Evolutionary conservation across 2,329 filamentous ascomycete genomes (phyloP).

Genomic region (Teratosphaeria zuluensis): DNA sequence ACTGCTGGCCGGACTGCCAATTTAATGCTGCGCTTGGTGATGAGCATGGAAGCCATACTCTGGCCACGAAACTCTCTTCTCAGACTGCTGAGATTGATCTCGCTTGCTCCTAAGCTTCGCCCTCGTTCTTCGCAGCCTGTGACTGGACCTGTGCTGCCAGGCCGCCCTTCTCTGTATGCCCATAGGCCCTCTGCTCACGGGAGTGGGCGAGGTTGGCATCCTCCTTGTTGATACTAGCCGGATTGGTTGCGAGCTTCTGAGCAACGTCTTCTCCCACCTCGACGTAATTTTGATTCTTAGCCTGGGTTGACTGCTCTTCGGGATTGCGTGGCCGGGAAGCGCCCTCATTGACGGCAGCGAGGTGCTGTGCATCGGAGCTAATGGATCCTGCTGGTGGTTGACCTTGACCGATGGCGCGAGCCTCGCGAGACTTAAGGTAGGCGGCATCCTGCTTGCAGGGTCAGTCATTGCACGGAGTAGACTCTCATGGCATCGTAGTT

Average conservation of each 20-base stretch:
- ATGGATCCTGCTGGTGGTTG: slow-evolving; percentile 24
- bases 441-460: slow-evolving; percentile 26
- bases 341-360: slow-evolving; percentile 26
- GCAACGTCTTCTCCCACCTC: slow-evolving; percentile 20
- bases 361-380: slow-evolving; percentile 30
- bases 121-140: slow-evolving; percentile 21
- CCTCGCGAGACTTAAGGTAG: slow-evolving; percentile 33
- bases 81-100: neutral
- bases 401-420: slow-evolving; percentile 21
- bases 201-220: slow-evolving; percentile 24
- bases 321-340: slow-evolving; percentile 11
- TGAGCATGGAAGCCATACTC: neutral
- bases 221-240: slow-evolving; percentile 23
- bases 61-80: neutral
- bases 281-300: slow-evolving; percentile 25
- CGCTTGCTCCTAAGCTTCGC: neutral
- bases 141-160: slow-evolving; percentile 25
- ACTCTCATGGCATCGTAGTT: neutral
- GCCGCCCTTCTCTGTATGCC: slow-evolving; percentile 24
- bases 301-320: slow-evolving; percentile 21
- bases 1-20: neutral
- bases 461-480: neutral
- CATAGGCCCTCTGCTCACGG: slow-evolving; percentile 25
- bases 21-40: neutral
- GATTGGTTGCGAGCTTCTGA: slow-evolving; percentile 26